Conservation (phyloP, 2,329 filamentous ascomycete species). For the Ascomycota sp. region DNA sequence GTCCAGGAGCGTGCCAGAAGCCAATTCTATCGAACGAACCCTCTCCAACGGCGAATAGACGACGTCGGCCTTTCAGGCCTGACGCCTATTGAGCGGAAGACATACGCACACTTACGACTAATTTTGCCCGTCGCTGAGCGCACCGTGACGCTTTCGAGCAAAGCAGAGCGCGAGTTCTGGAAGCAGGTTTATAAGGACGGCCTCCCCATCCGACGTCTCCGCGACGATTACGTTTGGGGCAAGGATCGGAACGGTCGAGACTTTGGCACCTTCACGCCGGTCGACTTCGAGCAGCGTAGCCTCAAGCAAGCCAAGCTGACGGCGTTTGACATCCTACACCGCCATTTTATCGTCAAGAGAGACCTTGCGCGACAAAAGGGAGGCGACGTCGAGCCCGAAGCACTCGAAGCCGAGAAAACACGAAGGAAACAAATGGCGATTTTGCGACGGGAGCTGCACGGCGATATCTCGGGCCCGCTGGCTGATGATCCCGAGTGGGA, state of each 20-base stretch:
- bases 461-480: constrained; percentile 20
- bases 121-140: constrained; percentile 18
- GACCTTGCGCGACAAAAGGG: constrained; percentile 9
- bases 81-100: constrained; percentile 24
- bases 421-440: constrained; percentile 28
- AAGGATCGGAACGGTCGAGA: constrained; percentile 26
- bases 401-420: constrained; percentile 22
- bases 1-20: constrained; percentile 24
- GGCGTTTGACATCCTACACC: constrained; percentile 20
- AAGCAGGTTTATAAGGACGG: constrained; percentile 29
- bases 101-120: constrained; percentile 24
- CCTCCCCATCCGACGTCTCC: constrained; percentile 24
- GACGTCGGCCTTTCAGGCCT: constrained; percentile 22
- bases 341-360: constrained; percentile 19
- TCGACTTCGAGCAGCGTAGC: constrained; percentile 21
- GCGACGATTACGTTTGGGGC: constrained; percentile 23
- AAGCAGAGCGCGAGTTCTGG: constrained; percentile 34
- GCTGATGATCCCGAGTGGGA: constrained; percentile 56
- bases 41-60: constrained; percentile 21
- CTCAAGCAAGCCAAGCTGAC: constrained; percentile 20
- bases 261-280: constrained; percentile 23
- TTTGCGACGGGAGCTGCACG: constrained; percentile 29
- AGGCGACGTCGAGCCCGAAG: constrained; percentile 13
- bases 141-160: constrained; percentile 16
- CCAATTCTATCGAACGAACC: constrained; percentile 27